Conservation (phyloP, 2,329 filamentous ascomycete genomes). For the Thermomyces lanuginosus region DNA sequence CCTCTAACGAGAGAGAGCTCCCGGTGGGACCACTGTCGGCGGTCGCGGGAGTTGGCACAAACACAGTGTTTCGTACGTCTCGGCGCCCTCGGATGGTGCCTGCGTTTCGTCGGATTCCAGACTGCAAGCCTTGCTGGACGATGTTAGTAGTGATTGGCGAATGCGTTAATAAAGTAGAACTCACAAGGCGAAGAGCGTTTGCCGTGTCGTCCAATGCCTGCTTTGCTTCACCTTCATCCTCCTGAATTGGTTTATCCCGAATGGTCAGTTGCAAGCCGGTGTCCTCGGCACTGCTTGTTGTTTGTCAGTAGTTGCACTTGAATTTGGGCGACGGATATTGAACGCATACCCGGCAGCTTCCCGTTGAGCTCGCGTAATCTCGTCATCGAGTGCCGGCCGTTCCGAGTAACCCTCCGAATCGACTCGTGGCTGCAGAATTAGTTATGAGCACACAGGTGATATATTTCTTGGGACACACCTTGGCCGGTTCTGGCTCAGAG, state of each 20-base stretch:
- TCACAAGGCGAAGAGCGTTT: conserved; percentile 31
- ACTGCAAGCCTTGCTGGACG: conserved; percentile 28
- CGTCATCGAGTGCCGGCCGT: conserved; percentile 26
- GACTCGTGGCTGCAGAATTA: conserved; percentile 11
- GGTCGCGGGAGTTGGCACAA: conserved; percentile 1
- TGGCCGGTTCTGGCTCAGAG: not conserved
- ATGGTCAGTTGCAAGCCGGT: conserved; percentile 32
- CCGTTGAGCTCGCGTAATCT: conserved; percentile 29
- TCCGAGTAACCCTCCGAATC: conserved; percentile 28
- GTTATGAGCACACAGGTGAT: conserved; percentile 6
- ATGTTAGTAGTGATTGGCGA: conserved; percentile 8
- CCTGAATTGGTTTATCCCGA: conserved; percentile 33
- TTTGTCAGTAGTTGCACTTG: not conserved
- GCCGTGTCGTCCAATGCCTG: conserved; percentile 33
- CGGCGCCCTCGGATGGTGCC: conserved; percentile 74
- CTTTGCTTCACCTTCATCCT: conserved; percentile 34
- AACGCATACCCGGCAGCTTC: conserved; percentile 25
- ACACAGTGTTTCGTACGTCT: conserved; percentile 66
- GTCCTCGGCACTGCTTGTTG: conserved; percentile 22
- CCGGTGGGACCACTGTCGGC: conserved; percentile 1
- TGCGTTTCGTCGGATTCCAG: conserved; percentile 46
- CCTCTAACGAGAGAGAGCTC: not conserved
- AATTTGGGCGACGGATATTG: not conserved
- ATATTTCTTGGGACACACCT: conserved; percentile 1
- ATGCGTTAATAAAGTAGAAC: conserved; percentile 7